Evolutionary conservation across 2,329 filamentous ascomycete genomes (phyloP).

Genomic region (Akanthomyces dipterigenus): DNA sequence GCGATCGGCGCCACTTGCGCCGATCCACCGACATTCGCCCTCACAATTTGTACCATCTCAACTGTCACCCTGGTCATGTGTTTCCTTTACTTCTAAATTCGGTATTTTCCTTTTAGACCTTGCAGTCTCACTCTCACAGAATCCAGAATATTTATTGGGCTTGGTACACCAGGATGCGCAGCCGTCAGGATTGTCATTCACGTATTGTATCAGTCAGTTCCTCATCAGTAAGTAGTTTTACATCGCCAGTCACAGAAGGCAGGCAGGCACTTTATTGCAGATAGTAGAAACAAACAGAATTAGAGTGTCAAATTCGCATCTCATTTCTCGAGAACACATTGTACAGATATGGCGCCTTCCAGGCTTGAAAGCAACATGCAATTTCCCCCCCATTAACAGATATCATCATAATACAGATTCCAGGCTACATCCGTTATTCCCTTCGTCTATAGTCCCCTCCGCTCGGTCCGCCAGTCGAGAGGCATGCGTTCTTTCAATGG

Average conservation of each 20-base stretch:
- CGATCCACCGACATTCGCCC: constrained; percentile 1
- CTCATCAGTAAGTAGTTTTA: too few species aligned
- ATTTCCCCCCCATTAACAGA: background rate
- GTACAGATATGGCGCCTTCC: constrained; percentile 1
- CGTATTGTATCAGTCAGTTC: too few species aligned
- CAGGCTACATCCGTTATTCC: background rate
- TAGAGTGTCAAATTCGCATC: background rate
- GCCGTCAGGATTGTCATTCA: too few species aligned
- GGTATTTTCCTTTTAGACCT: too few species aligned
- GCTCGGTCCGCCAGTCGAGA: background rate
- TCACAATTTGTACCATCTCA: too few species aligned
- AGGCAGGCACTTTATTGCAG: too few species aligned
- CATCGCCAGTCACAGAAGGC: too few species aligned
- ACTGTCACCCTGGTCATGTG: background rate
- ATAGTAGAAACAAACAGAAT: constrained; percentile 7
- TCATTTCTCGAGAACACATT: background rate
- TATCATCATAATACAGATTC: constrained; percentile 9
- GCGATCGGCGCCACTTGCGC: background rate
- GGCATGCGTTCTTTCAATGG: constrained; percentile 21
- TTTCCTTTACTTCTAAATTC: background rate
- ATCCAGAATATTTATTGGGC: too few species aligned
- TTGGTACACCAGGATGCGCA: too few species aligned
- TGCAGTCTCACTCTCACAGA: too few species aligned
- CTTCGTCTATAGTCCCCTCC: background rate
- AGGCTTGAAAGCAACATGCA: constrained; percentile 1